Conservation (phyloP, 306 rosid species). For the Comarum palustre region DNA sequence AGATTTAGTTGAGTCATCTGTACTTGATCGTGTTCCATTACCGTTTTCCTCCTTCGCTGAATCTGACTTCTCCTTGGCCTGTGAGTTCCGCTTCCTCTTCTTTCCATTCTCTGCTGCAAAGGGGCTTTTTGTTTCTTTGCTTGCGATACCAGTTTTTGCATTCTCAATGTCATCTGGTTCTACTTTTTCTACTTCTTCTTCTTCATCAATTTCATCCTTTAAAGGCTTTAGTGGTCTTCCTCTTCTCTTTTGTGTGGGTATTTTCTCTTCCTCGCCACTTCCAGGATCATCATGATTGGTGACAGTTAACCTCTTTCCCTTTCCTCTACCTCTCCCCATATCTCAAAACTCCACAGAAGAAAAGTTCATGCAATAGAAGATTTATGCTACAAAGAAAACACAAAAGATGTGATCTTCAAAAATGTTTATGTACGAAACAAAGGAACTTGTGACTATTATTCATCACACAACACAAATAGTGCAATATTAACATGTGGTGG, state of each 20-base stretch:
- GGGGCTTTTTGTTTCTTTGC: constrained; percentile 33
- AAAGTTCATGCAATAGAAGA: constrained; percentile 44
- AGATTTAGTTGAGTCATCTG: constrained; percentile 39
- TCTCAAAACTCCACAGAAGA: constrained; percentile 35
- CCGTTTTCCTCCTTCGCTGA: constrained; percentile 44
- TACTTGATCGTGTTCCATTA: constrained; percentile 31
- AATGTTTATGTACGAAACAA: neutral
- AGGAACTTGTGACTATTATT: neutral
- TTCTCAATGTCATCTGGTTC: constrained; percentile 44
- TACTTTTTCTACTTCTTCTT: constrained; percentile 40
- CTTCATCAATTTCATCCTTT: constrained; percentile 48
- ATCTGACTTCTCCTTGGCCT: constrained; percentile 41
- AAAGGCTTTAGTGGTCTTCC: constrained; percentile 52
- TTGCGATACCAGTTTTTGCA: constrained; percentile 23
- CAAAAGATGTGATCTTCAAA: neutral
- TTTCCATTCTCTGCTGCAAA: constrained; percentile 46
- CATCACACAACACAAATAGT: neutral
- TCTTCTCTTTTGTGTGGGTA: constrained; percentile 49
- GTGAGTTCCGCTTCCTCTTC: constrained; percentile 42
- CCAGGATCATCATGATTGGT: constrained; percentile 47
- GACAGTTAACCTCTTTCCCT: constrained; percentile 43
- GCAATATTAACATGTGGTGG: neutral
- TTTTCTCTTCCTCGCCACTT: constrained; percentile 52
- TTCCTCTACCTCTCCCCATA: constrained; percentile 59
- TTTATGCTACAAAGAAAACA: constrained; percentile 37